Percentiles rank a stretch among this genome's conserved stretches.
Evolutionary conservation across 768 basidiomycete species (phyloP).

Genomic region (Boletus rubescentipes): DNA sequence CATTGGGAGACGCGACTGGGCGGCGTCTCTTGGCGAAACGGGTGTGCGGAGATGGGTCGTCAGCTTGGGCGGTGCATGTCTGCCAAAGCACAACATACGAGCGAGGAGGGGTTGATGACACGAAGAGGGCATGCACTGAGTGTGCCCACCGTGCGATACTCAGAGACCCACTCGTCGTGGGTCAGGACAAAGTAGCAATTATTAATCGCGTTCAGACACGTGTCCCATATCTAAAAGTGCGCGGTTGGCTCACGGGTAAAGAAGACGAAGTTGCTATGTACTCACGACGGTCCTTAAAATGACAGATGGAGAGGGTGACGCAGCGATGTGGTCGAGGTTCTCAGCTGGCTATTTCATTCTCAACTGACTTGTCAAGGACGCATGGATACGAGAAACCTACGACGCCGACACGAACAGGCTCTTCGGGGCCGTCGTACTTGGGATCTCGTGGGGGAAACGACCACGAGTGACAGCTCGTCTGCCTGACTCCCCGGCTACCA

Average conservation of each 20-base stretch:
- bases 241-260: neutral
- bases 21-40: constrained; percentile 3
- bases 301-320: neutral
- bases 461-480: neutral
- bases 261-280: neutral
- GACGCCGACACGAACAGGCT: neutral
- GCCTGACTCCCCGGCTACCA: neutral
- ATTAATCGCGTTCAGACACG: constrained; percentile 8
- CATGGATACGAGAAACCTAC: neutral
- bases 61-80: constrained; percentile 7
- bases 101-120: too few relatives aligned
- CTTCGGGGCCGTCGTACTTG: constrained; percentile 1
- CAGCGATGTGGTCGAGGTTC: constrained; percentile 1
- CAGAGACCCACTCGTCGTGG: constrained; percentile 18
- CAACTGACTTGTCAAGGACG: neutral
- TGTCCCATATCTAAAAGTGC: constrained; percentile 16
- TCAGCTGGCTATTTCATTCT: neutral
- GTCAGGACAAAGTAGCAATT: constrained; percentile 16
- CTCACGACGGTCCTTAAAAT: constrained; percentile 17
- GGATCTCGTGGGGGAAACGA: constrained; percentile 1
- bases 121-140: neutral
- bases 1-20: neutral
- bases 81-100: neutral
- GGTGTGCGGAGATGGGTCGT: constrained; percentile 10
- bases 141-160: constrained; percentile 7